Evolutionary conservation across 1,284 basidiomycete species (phyloP).

Genomic region (Leccinum insigne): DNA sequence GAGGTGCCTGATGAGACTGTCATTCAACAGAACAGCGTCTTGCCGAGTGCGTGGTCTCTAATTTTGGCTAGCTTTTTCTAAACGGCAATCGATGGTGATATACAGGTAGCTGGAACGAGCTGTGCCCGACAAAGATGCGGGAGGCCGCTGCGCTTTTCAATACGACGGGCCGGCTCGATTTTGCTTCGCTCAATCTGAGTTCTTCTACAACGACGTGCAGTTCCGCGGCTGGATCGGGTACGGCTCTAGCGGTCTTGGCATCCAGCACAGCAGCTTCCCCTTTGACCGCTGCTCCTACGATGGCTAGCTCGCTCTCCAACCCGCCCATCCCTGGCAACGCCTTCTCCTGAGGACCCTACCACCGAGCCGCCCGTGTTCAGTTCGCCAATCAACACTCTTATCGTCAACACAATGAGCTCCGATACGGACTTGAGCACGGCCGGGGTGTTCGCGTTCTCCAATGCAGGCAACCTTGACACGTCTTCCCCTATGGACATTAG

Average conservation of each 20-base stretch:
- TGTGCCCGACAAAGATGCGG: conserved; percentile 20
- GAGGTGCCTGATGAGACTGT: conserved; percentile 23
- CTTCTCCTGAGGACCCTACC: background rate
- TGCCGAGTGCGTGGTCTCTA: conserved; percentile 21
- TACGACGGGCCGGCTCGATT: conserved; percentile 20
- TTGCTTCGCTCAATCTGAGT: conserved; percentile 10
- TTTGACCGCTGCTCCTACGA: background rate
- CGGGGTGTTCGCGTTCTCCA: background rate
- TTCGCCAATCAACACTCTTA: conserved; percentile 2
- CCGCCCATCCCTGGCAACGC: background rate
- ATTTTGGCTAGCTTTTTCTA: background rate
- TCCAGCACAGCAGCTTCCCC: background rate
- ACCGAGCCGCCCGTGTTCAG: background rate
- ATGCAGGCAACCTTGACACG: background rate
- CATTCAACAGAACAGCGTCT: conserved; percentile 17
- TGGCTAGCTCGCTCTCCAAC: background rate
- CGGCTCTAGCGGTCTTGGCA: background rate
- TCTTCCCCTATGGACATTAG: background rate
- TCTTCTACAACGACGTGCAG: background rate
- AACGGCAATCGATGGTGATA: background rate
- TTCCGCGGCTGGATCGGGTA: background rate
- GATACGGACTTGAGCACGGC: conserved; percentile 16
- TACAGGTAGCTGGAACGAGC: conserved; percentile 20
- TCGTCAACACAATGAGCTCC: conserved; percentile 3
- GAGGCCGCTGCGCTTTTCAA: conserved; percentile 22